Evolutionary conservation across 176 grass and related monocot species (phyloP).

Genomic region (Melocanna baccifera): DNA sequence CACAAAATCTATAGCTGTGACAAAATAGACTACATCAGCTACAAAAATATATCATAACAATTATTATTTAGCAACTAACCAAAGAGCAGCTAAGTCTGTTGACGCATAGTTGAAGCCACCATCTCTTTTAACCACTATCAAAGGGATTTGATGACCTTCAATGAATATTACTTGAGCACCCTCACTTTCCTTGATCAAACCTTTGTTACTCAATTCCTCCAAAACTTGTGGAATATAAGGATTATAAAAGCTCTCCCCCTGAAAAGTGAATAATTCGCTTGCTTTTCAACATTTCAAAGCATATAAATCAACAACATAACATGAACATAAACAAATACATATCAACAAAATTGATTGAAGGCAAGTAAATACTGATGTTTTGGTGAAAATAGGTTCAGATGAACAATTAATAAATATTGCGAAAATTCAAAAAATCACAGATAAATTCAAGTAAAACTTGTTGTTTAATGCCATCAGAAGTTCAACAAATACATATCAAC

Average conservation of each 20-base stretch:
- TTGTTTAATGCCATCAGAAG: neutral
- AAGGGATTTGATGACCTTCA: constrained; percentile 74
- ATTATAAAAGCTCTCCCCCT: constrained; percentile 98
- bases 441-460: neutral
- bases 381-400: neutral
- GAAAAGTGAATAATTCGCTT: constrained; percentile 26
- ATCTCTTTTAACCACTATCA: constrained; percentile 93
- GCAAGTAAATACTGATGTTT: neutral
- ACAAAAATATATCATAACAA: constrained; percentile 6
- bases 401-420: neutral
- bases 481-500: neutral
- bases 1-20: neutral
- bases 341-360: neutral
- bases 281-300: constrained; percentile 3
- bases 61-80: constrained; percentile 40
- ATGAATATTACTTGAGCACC: constrained; percentile 78
- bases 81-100: constrained; percentile 84
- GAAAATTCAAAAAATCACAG: neutral
- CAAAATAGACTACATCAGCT: neutral
- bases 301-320: constrained; percentile 10
- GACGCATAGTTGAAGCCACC: constrained; percentile 95
- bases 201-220: constrained; percentile 54
- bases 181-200: constrained; percentile 72
- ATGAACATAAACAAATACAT: too few relatives aligned
- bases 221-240: constrained; percentile 83